Percentiles rank a stretch among this genome's conserved stretches.
Evolutionary conservation across 208 protist genomes (phyloP).

Genomic region (Endotrypanum monterogeii): DNA sequence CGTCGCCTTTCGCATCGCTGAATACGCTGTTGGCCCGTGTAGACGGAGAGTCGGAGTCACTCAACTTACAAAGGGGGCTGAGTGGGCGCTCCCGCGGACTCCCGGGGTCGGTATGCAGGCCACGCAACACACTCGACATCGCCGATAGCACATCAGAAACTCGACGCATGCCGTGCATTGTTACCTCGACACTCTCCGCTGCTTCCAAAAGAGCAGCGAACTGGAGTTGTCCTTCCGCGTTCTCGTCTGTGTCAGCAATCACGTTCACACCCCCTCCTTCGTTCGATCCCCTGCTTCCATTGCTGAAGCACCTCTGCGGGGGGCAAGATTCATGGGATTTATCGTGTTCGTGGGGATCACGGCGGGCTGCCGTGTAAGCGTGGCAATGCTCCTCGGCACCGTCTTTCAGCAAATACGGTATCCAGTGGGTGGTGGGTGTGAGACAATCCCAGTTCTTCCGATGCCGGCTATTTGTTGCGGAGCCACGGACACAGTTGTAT

Average conservation of each 20-base stretch:
- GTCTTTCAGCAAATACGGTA: not conserved
- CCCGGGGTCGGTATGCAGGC: not conserved
- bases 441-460: not conserved
- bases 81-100: not conserved
- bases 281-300: not conserved
- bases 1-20: not conserved
- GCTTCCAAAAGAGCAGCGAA: conserved; percentile 18
- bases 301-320: not conserved
- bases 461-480: not conserved
- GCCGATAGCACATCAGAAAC: conserved; percentile 12
- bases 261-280: not conserved
- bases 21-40: not conserved
- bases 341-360: not conserved
- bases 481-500: not conserved
- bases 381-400: not conserved
- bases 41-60: not conserved
- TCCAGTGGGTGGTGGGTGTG: conserved; percentile 3
- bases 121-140: not conserved
- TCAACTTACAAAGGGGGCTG: not conserved
- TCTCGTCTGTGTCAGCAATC: not conserved
- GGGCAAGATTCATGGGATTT: not conserved
- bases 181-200: conserved; percentile 22
- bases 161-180: conserved; percentile 27
- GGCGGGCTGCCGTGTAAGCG: not conserved
- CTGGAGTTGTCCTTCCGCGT: conserved; percentile 6